phyloP scores from a whole-genome alignment of 192 early-diverging fungal genomes.

The Chytriomyces sp. region DNA sequence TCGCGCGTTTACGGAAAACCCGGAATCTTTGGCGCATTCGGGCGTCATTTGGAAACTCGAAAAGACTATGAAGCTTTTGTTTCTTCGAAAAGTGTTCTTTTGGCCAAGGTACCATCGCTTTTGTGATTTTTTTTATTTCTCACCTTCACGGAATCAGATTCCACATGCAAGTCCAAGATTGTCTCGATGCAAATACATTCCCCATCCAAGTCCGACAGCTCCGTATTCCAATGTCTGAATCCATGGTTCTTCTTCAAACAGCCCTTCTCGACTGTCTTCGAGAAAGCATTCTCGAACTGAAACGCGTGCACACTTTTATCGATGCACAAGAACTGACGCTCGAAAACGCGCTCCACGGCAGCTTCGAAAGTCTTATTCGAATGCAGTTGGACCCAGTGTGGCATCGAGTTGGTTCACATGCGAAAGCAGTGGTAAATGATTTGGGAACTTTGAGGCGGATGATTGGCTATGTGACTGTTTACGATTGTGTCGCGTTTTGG shows the following conservation, averaged over 20 bases:
- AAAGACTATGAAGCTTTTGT: slow-evolving; percentile 80
- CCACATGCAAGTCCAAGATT: slow-evolving; percentile 66
- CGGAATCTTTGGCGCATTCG: slow-evolving; percentile 69
- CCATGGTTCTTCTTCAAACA: slow-evolving; percentile 83
- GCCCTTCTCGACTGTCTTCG: slow-evolving; percentile 86
- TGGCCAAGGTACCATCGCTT: slow-evolving; percentile 81
- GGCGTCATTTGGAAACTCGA: slow-evolving; percentile 87
- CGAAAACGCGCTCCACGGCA: slow-evolving; percentile 83
- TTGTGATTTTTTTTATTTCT: neutral
- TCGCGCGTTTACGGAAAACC: slow-evolving; percentile 90
- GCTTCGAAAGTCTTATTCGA: slow-evolving; percentile 82
- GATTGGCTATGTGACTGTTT: slow-evolving; percentile 74
- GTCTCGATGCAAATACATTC: slow-evolving; percentile 48
- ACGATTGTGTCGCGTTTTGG: slow-evolving; percentile 89
- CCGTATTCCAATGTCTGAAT: slow-evolving; percentile 72
- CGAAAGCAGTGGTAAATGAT: slow-evolving; percentile 78
- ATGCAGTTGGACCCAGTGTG: slow-evolving; percentile 83
- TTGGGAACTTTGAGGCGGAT: slow-evolving; percentile 74
- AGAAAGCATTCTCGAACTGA: slow-evolving; percentile 75
- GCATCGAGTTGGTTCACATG: slow-evolving; percentile 77
- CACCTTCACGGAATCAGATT: slow-evolving; percentile 55
- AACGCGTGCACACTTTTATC: slow-evolving; percentile 39
- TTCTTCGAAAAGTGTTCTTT: slow-evolving; percentile 78
- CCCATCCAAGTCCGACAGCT: slow-evolving; percentile 26
- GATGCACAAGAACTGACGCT: slow-evolving; percentile 83